These are phyloP conservation scores for Chaetomium sp. DNA, from an alignment of 2,329 filamentous ascomycete genomes.

Conservation along the genomic window DNA sequence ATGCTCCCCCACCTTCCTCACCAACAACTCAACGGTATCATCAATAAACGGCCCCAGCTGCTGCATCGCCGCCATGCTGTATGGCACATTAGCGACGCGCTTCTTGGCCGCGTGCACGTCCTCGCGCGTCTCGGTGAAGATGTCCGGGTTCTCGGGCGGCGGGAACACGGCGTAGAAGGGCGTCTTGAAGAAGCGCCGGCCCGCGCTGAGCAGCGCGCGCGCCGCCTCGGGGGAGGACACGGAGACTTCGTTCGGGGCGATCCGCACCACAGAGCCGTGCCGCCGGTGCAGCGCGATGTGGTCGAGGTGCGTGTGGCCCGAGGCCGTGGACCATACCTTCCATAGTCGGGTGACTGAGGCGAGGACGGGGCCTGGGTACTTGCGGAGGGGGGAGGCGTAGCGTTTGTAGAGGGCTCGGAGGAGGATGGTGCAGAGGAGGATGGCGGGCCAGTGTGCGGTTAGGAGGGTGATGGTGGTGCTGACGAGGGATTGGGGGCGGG, in stretches of 20 bases:
- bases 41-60: conserved; percentile 55
- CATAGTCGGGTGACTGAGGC: conserved; percentile 45
- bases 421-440: conserved; percentile 37
- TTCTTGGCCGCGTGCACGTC: conserved; percentile 59
- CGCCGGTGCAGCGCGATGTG: conserved; percentile 49
- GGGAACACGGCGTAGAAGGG: conserved; percentile 58
- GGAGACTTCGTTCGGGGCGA: conserved; percentile 52
- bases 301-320: conserved; percentile 46
- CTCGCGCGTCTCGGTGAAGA: conserved; percentile 59
- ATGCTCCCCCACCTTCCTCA: conserved; percentile 47
- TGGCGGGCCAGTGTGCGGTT: conserved; percentile 38
- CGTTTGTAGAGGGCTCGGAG: conserved; percentile 38
- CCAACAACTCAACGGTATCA: conserved; percentile 52
- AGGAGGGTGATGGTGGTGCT: conserved; percentile 31
- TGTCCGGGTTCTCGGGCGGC: conserved; percentile 59
- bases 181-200: conserved; percentile 57
- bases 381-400: conserved; percentile 42
- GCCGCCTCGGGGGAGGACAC: conserved; percentile 50
- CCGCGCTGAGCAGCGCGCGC: conserved; percentile 49
- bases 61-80: conserved; percentile 57
- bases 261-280: conserved; percentile 54
- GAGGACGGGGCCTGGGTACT: conserved; percentile 42
- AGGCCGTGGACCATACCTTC: conserved; percentile 45
- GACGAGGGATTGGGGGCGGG: conserved; percentile 31
- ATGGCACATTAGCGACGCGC: conserved; percentile 54